These are phyloP conservation scores for Xylaria venustula DNA, from an alignment of 495 filamentous ascomycete genomes.

Conservation along the genomic window DNA sequence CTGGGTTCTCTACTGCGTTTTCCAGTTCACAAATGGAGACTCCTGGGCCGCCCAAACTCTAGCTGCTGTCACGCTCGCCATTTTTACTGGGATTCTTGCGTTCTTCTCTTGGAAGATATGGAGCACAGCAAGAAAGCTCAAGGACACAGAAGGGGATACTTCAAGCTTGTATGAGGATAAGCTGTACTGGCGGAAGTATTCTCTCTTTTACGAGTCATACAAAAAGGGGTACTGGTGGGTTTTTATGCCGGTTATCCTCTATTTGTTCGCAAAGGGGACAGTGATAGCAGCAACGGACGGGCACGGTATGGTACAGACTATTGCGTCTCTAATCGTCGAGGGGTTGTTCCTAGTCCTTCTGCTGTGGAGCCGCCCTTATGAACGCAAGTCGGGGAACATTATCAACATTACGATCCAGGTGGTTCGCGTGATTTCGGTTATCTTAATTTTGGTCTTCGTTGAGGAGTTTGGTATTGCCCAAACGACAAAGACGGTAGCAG, in stretches of 20 bases:
- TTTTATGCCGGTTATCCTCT: conserved; percentile 87
- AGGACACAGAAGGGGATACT: conserved; percentile 71
- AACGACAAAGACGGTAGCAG: conserved; percentile 90
- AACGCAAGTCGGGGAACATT: conserved; percentile 79
- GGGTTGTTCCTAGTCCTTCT: conserved; percentile 66
- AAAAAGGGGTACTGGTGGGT: conserved; percentile 95
- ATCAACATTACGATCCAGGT: conserved; percentile 93
- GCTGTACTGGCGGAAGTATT: conserved; percentile 91
- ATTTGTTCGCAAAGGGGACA: conserved; percentile 88
- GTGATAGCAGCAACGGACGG: conserved; percentile 86
- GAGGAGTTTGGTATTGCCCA: conserved; percentile 87
- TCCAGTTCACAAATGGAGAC: conserved; percentile 90
- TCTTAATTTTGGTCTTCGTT: conserved; percentile 89
- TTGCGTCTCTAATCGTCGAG: conserved; percentile 79
- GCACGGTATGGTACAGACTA: conserved; percentile 77
- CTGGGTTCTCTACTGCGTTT: conserved; percentile 95
- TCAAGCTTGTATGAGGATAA: conserved; percentile 80
- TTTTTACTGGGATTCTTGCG: conserved; percentile 75
- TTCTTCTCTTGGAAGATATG: conserved; percentile 86
- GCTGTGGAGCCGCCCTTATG: conserved; percentile 82
- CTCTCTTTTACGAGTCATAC: conserved; percentile 94
- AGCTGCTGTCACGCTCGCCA: conserved; percentile 73
- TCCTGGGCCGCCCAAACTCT: conserved; percentile 92
- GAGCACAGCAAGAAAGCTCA: conserved; percentile 69
- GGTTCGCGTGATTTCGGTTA: conserved; percentile 88